phyloP scores from a whole-genome alignment of 257 asterid genomes.

The Solanum tarijense region DNA sequence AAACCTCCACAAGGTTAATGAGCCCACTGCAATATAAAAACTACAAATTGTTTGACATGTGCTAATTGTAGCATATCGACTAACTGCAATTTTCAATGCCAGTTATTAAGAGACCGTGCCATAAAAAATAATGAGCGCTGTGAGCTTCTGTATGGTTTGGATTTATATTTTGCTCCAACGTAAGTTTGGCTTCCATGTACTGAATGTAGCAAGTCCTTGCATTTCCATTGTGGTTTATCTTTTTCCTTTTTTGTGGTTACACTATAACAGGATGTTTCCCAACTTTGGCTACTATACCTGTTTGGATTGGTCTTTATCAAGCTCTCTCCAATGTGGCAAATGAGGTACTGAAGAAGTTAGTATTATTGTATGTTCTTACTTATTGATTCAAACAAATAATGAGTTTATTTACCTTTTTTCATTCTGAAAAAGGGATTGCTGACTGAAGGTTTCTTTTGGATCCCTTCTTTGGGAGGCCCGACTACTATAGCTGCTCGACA shows the following conservation, averaged over 20 bases:
- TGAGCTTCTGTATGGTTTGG: neutral
- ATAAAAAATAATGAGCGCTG: neutral
- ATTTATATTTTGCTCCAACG: neutral
- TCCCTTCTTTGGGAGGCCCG: conserved; percentile 99
- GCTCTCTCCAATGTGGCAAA: conserved; percentile 99
- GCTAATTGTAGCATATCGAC: neutral
- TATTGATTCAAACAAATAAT: neutral
- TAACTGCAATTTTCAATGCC: neutral
- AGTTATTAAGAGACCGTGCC: neutral
- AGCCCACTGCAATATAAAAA: neutral
- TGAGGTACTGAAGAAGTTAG: conserved; percentile 51
- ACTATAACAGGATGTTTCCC: conserved; percentile 80
- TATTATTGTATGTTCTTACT: neutral
- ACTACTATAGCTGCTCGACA: conserved; percentile 98
- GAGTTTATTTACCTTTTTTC: conserved; percentile 1
- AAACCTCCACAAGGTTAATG: neutral
- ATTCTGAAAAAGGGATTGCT: conserved; percentile 59
- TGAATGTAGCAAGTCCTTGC: neutral
- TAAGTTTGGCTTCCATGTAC: neutral
- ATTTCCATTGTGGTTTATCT: neutral
- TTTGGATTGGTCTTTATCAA: conserved; percentile 95
- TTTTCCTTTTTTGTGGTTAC: neutral
- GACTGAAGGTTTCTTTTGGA: conserved; percentile 99
- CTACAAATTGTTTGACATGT: neutral
- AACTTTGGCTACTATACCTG: conserved; percentile 97